Conservation (phyloP, 257 asterid genomes). For the Solanum corneliomulleri region DNA sequence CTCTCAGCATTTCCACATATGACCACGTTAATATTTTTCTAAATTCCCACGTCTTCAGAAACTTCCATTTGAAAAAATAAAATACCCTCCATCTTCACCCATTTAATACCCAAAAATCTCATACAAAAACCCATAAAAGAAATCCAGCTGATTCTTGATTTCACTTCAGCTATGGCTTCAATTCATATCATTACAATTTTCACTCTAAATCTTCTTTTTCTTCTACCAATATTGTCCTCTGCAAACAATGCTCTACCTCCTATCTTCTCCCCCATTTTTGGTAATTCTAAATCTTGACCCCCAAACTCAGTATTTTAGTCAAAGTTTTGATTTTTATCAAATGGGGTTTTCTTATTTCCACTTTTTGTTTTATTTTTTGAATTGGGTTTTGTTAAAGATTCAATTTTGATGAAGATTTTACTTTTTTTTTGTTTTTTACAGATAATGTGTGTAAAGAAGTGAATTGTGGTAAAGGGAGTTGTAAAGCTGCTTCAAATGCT, state of each 20-base stretch:
- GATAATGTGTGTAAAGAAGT: slow-evolving; percentile 27
- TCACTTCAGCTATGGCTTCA: slow-evolving; percentile 24
- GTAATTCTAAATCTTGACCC: slow-evolving; percentile 5
- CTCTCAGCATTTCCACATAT: neutral
- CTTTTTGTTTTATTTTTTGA: neutral
- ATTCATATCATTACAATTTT: slow-evolving; percentile 7
- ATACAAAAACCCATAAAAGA: neutral
- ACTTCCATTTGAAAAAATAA: neutral
- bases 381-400: neutral
- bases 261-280: slow-evolving; percentile 25
- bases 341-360: neutral
- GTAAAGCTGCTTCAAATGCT: slow-evolving; percentile 28
- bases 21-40: neutral
- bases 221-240: slow-evolving; percentile 12
- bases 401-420: neutral
- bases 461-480: slow-evolving; percentile 55
- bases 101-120: neutral
- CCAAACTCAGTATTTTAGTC: neutral
- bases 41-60: neutral
- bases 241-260: slow-evolving; percentile 23
- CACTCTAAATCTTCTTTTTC: slow-evolving; percentile 8
- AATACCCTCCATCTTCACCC: neutral
- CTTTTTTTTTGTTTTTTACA: neutral
- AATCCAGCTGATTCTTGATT: neutral
- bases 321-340: neutral